Evolutionary conservation across 306 rosid species (phyloP).

Genomic region (Castanea mollissima): DNA sequence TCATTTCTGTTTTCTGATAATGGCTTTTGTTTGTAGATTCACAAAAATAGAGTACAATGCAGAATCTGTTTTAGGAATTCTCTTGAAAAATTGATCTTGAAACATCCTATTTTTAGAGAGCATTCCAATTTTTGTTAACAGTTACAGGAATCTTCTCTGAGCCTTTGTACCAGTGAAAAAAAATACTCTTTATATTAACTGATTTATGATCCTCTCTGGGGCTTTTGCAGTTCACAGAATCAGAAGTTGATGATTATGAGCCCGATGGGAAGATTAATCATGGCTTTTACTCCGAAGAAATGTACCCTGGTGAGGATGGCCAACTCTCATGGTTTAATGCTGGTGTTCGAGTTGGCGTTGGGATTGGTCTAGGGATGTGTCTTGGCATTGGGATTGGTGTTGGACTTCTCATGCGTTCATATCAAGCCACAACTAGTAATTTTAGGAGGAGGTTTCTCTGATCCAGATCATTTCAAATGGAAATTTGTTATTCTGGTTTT

Average conservation of each 20-base stretch:
- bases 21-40: neutral
- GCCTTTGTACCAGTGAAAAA: neutral
- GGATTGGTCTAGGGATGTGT: constrained; percentile 93
- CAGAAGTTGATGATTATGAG: constrained; percentile 63
- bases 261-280: constrained; percentile 52
- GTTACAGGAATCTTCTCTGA: neutral
- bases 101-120: neutral
- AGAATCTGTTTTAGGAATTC: neutral
- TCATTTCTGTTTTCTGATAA: neutral
- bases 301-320: constrained; percentile 76
- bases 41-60: neutral
- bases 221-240: constrained; percentile 53
- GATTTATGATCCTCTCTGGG: constrained; percentile 22
- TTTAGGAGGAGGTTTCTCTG: constrained; percentile 71
- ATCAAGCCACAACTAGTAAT: constrained; percentile 81
- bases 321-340: constrained; percentile 93
- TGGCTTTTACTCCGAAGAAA: constrained; percentile 61
- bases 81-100: neutral
- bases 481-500: constrained; percentile 21
- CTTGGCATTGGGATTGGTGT: constrained; percentile 85
- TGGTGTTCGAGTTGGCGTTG: constrained; percentile 95
- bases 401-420: constrained; percentile 90
- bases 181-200: neutral
- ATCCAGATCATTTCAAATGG: constrained; percentile 13
- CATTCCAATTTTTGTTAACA: neutral